phyloP scores from a whole-genome alignment of 2,329 filamentous ascomycete species.

The Cyphellophora europaea region DNA sequence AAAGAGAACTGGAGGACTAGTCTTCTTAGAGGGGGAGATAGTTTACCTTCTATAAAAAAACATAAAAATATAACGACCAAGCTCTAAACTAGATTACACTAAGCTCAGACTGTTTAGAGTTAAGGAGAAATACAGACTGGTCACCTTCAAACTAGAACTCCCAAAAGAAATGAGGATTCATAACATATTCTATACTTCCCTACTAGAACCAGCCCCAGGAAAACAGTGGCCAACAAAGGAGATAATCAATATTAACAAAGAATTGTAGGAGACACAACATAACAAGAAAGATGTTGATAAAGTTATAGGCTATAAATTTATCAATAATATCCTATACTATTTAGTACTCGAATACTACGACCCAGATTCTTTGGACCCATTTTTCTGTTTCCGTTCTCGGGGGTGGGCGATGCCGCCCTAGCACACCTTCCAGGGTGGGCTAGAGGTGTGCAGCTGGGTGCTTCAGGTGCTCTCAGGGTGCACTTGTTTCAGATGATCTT shows the following conservation, averaged over 20 bases:
- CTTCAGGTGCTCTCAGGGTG: no score
- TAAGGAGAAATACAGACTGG: slow-evolving; percentile 2
- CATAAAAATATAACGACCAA: slow-evolving; percentile 8
- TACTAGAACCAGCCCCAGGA: slow-evolving; percentile 1
- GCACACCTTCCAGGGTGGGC: no score
- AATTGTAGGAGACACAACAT: slow-evolving; percentile 1
- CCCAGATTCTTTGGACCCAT: no score
- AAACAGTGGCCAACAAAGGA: background rate
- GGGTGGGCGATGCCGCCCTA: no score
- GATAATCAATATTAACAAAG: slow-evolving; percentile 2
- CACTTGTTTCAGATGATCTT: no score
- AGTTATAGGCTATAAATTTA: slow-evolving; percentile 2
- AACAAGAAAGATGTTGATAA: slow-evolving; percentile 1
- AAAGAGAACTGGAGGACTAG: slow-evolving; percentile 4
- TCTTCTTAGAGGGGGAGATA: slow-evolving; percentile 2
- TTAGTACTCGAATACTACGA: background rate
- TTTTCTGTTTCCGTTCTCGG: no score
- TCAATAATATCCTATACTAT: slow-evolving; percentile 2
- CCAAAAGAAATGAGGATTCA: background rate
- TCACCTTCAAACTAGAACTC: slow-evolving; percentile 1
- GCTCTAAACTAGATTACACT: slow-evolving; percentile 5
- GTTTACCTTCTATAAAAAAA: slow-evolving; percentile 5
- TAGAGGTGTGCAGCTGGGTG: no score
- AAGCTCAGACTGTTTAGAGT: slow-evolving; percentile 6
- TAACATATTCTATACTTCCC: background rate